Evolutionary conservation across 176 grass and related monocot species (phyloP).

Genomic region (Ampelocalamus luodianensis): DNA sequence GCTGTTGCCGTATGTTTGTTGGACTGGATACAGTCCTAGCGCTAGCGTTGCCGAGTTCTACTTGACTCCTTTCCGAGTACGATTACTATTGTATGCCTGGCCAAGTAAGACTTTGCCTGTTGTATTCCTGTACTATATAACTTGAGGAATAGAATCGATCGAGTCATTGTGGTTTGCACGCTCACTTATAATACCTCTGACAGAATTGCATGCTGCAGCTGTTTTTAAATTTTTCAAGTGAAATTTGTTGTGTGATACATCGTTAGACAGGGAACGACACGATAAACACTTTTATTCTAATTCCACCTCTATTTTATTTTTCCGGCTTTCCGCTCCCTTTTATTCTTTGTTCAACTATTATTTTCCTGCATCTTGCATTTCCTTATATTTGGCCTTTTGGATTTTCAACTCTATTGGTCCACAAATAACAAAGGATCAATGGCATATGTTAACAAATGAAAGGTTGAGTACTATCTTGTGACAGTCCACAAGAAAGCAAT

Average conservation of each 20-base stretch:
- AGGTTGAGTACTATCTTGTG: neutral
- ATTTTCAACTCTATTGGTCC: neutral
- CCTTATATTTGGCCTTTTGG: neutral
- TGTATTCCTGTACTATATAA: too few species aligned
- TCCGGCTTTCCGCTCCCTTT: neutral
- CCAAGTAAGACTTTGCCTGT: too few species aligned
- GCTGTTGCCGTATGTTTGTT: too few species aligned
- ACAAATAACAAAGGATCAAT: neutral
- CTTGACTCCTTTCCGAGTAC: too few species aligned
- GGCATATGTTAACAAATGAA: neutral
- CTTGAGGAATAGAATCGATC: too few species aligned
- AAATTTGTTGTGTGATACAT: neutral
- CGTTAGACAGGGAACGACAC: neutral
- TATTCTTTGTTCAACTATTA: neutral
- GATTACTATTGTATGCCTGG: too few species aligned
- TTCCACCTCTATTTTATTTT: neutral
- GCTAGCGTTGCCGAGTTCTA: too few species aligned
- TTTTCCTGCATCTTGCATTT: neutral
- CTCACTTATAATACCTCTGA: neutral
- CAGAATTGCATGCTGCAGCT: neutral
- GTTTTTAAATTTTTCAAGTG: neutral
- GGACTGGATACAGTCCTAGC: too few species aligned
- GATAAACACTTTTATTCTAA: neutral
- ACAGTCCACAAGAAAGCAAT: conserved; percentile 21
- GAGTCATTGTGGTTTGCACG: too few species aligned